Evolutionary conservation across 2,329 filamentous ascomycete species (phyloP), one percentile per base, ranked within the genome.

Genomic region (Venturia aucupariae): DNA sequence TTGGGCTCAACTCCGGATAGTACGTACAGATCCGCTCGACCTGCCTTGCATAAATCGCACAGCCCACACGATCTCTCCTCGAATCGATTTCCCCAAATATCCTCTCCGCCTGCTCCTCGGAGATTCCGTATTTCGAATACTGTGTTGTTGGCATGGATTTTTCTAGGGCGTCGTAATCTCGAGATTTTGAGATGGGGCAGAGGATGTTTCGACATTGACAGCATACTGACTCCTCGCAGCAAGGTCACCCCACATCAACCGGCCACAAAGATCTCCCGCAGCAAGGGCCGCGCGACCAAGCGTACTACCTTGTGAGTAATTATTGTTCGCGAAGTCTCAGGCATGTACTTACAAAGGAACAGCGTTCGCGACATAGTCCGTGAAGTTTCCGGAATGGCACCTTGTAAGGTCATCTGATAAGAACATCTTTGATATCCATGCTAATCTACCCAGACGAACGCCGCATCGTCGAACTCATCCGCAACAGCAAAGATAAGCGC

Each of bases 401-500:
- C n/a, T n/a, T n/a, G n/a, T n/a, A n/a, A n/a, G n/a, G n/a, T n/a
- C n/a, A n/a, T n/a, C n/a, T n/a, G n/a, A n/a, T n/a, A n/a, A n/a
- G n/a, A n/a, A n/a, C n/a, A n/a, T n/a, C n/a, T n/a, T n/a, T n/a
- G n/a, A n/a, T n/a, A n/a, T n/a, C n/a, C n/a, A n/a, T n/a, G n/a
- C n/a, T n/a, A n/a, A n/a, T n/a, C n/a, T n/a, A n/a, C 4, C 46
- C 46, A 27, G 27, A 99, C 80, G 94, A 99, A 88, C 93, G 94
- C 81, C 92, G 94, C 78, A 90, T 99, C 74, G 96, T 99, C 78
- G 94, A 99, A 87, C 84, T 99, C 79, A 89, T 99, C 82, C 91
- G 94, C 76, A 99, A 99, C 90, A 89, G 86, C 84, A 95, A 96
- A 85, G 94, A 99, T 83, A 97, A 97, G 90, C 91, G 93, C 82